These are phyloP conservation scores for Psilocybe tampanensis DNA, from an alignment of 768 basidiomycete species.

Conservation along the genomic window DNA sequence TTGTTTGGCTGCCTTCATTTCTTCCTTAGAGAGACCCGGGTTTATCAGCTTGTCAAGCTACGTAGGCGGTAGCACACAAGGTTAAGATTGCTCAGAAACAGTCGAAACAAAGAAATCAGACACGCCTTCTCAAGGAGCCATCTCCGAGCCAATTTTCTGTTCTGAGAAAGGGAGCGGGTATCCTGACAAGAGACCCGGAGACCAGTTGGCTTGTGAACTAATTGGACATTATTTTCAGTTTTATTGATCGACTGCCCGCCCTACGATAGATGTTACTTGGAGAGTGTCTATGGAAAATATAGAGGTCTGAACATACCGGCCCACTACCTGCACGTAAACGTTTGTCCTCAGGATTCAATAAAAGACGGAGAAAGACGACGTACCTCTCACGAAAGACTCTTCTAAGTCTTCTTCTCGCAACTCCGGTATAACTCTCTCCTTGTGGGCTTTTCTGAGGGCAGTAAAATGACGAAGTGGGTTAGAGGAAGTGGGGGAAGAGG, in stretches of 20 bases:
- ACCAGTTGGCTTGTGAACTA: slow-evolving; percentile 87
- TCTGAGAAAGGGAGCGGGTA: slow-evolving; percentile 81
- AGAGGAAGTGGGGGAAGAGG: slow-evolving; percentile 12
- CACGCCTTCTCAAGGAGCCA: slow-evolving; percentile 76
- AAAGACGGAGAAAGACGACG: slow-evolving; percentile 15
- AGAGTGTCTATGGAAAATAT: slow-evolving; percentile 16
- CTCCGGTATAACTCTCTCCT: slow-evolving; percentile 63
- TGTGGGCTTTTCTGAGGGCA: slow-evolving; percentile 70
- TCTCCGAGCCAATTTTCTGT: slow-evolving; percentile 76
- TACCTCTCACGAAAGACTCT: slow-evolving; percentile 87
- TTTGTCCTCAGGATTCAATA: not conserved
- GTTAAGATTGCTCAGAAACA: slow-evolving; percentile 18
- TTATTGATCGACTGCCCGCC: slow-evolving; percentile 99
- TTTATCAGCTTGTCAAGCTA: slow-evolving; percentile 75
- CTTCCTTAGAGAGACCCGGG: slow-evolving; percentile 75
- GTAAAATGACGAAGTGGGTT: slow-evolving; percentile 56
- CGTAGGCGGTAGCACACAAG: slow-evolving; percentile 12
- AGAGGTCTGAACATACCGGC: slow-evolving; percentile 50
- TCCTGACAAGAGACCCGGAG: slow-evolving; percentile 87
- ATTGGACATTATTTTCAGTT: slow-evolving; percentile 87
- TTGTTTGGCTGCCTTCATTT: slow-evolving; percentile 70
- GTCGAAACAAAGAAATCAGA: slow-evolving; percentile 26
- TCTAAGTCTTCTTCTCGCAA: slow-evolving; percentile 82
- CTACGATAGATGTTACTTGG: slow-evolving; percentile 34
- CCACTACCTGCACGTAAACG: slow-evolving; percentile 64